A percentile compares a stretch with the other conserved stretches of the same genome.
Evolutionary conservation across 129 eudicot genomes (phyloP).

Genomic region (Pulicaria dysenterica): DNA sequence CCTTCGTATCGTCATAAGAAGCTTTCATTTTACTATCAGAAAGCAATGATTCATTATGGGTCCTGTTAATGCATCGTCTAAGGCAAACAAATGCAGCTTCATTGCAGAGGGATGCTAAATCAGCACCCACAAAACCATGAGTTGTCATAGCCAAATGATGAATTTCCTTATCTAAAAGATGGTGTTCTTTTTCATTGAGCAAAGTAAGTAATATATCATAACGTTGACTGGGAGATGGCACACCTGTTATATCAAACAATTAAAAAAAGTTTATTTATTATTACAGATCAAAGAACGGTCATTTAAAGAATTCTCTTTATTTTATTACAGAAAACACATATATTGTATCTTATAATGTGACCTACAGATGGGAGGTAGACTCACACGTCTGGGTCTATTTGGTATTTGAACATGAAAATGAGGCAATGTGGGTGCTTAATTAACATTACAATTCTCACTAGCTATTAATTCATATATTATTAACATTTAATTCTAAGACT

Average conservation of each 20-base stretch:
- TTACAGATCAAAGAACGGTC: neutral
- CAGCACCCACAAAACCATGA: conserved; percentile 99
- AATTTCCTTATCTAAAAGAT: conserved; percentile 58
- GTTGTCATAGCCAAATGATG: conserved; percentile 68
- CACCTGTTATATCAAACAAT: conserved; percentile 54
- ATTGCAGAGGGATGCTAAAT: conserved; percentile 76
- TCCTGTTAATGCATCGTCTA: conserved; percentile 45
- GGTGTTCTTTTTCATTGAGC: conserved; percentile 59
- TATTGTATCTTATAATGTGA: no score
- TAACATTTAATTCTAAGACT: no score
- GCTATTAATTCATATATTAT: no score
- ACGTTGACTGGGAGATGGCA: conserved; percentile 88
- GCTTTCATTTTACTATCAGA: conserved; percentile 22
- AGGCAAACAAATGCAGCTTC: conserved; percentile 79
- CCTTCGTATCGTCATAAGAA: conserved; percentile 23
- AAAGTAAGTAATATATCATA: conserved; percentile 60
- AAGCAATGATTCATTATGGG: conserved; percentile 22
- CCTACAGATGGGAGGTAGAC: no score
- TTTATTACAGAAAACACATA: no score
- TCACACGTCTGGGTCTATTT: no score
- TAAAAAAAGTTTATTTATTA: neutral
- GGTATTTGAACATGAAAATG: no score
- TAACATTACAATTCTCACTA: no score
- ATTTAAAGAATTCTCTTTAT: neutral
- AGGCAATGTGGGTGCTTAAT: no score